Conservation (phyloP, 2,329 filamentous ascomycete species). For the Exophiala dermatitidis region DNA sequence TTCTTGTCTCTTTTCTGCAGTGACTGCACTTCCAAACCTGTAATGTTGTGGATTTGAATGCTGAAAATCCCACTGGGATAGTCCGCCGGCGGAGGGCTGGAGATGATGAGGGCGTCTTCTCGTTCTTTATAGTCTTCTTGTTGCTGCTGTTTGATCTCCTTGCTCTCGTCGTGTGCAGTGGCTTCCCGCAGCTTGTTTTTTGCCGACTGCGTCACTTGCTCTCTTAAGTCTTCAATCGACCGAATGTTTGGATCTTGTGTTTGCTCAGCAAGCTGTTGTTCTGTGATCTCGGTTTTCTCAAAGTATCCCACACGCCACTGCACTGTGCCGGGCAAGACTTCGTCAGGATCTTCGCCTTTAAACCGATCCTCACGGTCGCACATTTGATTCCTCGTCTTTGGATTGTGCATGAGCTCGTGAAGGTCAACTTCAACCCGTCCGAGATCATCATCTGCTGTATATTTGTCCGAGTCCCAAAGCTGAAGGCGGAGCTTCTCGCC, state of each 20-base stretch:
- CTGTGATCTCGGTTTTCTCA: constrained; percentile 57
- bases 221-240: constrained; percentile 51
- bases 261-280: constrained; percentile 56
- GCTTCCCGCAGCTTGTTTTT: constrained; percentile 61
- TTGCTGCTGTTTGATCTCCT: constrained; percentile 62
- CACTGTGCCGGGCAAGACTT: constrained; percentile 62
- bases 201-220: constrained; percentile 49
- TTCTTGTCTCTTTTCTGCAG: constrained; percentile 49
- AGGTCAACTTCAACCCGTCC: constrained; percentile 64
- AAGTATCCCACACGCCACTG: constrained; percentile 67
- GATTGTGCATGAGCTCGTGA: constrained; percentile 55
- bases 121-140: constrained; percentile 56
- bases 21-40: constrained; percentile 56
- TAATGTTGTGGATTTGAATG: constrained; percentile 67
- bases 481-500: constrained; percentile 62
- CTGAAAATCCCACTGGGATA: constrained; percentile 61
- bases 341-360: constrained; percentile 55
- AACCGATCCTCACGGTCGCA: constrained; percentile 59
- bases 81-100: constrained; percentile 55
- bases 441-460: constrained; percentile 66
- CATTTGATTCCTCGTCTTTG: constrained; percentile 55
- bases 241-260: constrained; percentile 53
- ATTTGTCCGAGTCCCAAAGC: constrained; percentile 68
- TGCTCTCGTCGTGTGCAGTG: constrained; percentile 49
- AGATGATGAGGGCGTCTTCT: constrained; percentile 60